phyloP scores from a whole-genome alignment of 805 yeast genomes.

The Komagataella ulmi region DNA sequence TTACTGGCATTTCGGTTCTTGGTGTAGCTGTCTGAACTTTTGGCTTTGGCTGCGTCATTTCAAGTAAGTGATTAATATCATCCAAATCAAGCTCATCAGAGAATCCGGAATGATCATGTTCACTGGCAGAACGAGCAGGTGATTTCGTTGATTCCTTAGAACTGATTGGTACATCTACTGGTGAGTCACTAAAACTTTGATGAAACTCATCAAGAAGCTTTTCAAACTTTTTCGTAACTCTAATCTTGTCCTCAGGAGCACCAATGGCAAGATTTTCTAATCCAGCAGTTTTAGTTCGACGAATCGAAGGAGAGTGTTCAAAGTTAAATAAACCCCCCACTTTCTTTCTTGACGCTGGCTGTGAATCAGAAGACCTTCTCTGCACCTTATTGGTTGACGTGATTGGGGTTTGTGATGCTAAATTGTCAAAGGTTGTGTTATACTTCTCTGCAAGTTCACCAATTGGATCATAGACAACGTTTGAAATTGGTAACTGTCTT shows the following conservation, averaged over 20 bases:
- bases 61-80: slow-evolving; percentile 11
- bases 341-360: background rate
- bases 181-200: background rate
- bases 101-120: slow-evolving; percentile 5
- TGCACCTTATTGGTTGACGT: background rate
- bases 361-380: background rate
- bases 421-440: slow-evolving; percentile 21
- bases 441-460: slow-evolving; percentile 23
- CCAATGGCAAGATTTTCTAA: background rate
- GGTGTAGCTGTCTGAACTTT: slow-evolving; percentile 1
- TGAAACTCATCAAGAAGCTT: background rate
- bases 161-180: background rate
- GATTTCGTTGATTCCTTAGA: slow-evolving; percentile 1
- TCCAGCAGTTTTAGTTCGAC: slow-evolving; percentile 5
- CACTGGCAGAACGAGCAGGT: background rate
- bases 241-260: background rate
- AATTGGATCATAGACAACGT: slow-evolving; percentile 8
- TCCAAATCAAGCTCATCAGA: slow-evolving; percentile 18
- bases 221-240: background rate
- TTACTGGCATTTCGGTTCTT: background rate
- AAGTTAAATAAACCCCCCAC: background rate
- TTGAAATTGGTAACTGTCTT: slow-evolving; percentile 11
- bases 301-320: background rate
- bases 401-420: background rate
- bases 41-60: slow-evolving; percentile 2